Evolutionary conservation across 1,284 basidiomycete genomes (phyloP).

Genomic region (Stygiomarasmius scandens): DNA sequence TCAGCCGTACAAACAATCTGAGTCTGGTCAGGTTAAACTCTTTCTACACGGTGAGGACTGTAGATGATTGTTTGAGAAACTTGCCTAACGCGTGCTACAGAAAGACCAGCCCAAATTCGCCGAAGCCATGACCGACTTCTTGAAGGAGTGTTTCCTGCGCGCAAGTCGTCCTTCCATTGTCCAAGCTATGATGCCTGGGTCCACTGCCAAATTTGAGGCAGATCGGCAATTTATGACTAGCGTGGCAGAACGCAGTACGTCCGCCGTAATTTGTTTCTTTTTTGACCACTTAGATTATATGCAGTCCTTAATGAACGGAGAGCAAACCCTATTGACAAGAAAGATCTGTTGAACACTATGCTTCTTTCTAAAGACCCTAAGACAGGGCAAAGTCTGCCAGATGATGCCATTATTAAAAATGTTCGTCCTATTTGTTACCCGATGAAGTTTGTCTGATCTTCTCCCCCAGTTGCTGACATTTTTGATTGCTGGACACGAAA

Average conservation of each 20-base stretch:
- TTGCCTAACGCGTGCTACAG: constrained; percentile 12
- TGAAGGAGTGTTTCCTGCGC: constrained; percentile 40
- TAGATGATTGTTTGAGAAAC: not conserved
- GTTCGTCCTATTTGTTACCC: constrained; percentile 24
- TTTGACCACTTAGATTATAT: too few species aligned
- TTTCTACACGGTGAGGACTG: constrained; percentile 34
- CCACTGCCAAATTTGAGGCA: constrained; percentile 41
- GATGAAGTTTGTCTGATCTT: not conserved
- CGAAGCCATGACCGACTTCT: constrained; percentile 44
- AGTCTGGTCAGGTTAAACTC: constrained; percentile 38
- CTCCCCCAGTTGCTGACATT: constrained; percentile 49
- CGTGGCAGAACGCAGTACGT: constrained; percentile 41
- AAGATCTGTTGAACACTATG: constrained; percentile 52
- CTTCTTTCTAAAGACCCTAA: constrained; percentile 47
- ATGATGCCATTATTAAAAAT: constrained; percentile 49
- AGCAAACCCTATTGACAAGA: constrained; percentile 39
- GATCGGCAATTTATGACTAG: constrained; percentile 44
- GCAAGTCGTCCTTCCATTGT: constrained; percentile 39
- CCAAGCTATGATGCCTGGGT: constrained; percentile 36
- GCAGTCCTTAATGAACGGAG: constrained; percentile 42
- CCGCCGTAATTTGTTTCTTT: not conserved
- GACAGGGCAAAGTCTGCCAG: constrained; percentile 46
- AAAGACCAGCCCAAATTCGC: constrained; percentile 44
- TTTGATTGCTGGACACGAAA: constrained; percentile 58
- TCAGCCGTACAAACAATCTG: not conserved